Evolutionary conservation across 345 rosid species (phyloP).

Genomic region (Bruguiera gymnorhiza): DNA sequence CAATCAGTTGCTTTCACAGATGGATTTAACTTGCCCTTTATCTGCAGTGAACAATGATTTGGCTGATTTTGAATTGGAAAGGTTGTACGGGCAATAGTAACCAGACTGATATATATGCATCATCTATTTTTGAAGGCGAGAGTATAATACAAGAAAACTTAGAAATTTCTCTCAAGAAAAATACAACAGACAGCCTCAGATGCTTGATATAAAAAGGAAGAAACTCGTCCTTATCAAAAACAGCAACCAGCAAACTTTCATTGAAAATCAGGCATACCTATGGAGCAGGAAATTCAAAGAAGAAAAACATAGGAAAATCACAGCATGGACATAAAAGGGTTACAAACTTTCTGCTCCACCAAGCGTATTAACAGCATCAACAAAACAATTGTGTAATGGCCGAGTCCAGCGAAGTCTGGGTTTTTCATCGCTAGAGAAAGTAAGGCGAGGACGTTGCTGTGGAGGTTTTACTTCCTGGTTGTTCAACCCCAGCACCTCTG

Average conservation of each 20-base stretch:
- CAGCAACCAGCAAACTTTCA: no score
- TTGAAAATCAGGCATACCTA: no score
- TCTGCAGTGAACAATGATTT: no score
- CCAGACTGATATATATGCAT: neutral
- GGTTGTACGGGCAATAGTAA: neutral
- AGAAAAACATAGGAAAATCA: neutral
- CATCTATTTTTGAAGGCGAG: neutral
- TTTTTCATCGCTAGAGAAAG: neutral
- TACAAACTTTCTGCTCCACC: constrained; percentile 35
- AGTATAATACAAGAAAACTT: neutral
- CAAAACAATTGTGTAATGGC: constrained; percentile 17
- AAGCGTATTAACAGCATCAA: constrained; percentile 18
- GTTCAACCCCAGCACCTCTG: neutral
- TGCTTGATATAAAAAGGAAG: no score
- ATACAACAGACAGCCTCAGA: no score
- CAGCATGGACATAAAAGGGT: neutral
- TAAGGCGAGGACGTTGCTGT: neutral
- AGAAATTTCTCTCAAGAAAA: neutral
- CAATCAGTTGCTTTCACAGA: no score
- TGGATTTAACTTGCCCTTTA: no score
- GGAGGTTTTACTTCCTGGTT: neutral
- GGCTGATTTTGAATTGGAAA: neutral
- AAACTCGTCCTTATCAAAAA: no score
- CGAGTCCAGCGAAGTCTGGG: constrained; percentile 24
- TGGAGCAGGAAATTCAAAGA: no score